phyloP scores from a whole-genome alignment of 768 basidiomycete species.

The Lenzites betulinus region DNA sequence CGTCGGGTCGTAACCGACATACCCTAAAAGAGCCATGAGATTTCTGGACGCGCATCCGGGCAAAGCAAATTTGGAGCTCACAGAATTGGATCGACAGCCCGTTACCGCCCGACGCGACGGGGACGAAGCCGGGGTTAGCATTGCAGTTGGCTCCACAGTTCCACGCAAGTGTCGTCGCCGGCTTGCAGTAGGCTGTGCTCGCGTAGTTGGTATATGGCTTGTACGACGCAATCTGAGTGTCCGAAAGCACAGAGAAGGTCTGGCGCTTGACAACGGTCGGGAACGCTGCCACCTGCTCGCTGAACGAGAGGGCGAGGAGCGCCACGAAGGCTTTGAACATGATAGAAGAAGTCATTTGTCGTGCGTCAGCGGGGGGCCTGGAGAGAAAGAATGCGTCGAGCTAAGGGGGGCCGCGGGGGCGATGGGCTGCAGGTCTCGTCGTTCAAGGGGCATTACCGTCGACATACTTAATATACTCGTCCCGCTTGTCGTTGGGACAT shows the following conservation, averaged over 20 bases:
- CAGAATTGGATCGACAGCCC: constrained; percentile 46
- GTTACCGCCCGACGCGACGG: constrained; percentile 51
- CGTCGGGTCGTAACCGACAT: constrained; percentile 51
- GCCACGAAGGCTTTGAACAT: constrained; percentile 4
- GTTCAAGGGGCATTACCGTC: neutral
- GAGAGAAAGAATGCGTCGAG: neutral
- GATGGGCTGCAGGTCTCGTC: neutral
- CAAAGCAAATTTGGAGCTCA: constrained; percentile 18
- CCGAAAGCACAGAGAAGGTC: constrained; percentile 26
- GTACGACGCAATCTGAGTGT: constrained; percentile 29
- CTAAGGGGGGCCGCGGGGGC: neutral
- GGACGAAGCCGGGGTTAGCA: constrained; percentile 48
- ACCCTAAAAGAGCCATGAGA: constrained; percentile 38
- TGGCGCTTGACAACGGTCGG: constrained; percentile 13
- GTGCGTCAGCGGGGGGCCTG: neutral
- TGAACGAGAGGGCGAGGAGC: constrained; percentile 1
- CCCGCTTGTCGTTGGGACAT: neutral
- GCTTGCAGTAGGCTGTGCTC: constrained; percentile 34
- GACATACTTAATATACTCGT: neutral
- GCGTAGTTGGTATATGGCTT: constrained; percentile 36
- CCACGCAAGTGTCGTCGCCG: constrained; percentile 31
- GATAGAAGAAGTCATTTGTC: neutral
- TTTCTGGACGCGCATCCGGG: neutral
- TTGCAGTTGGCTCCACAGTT: constrained; percentile 42
- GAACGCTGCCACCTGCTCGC: constrained; percentile 1